Evolutionary conservation across 2,329 filamentous ascomycete species (phyloP), one percentile per base, ranked within the genome.

Genomic region (Cladosporium sp.): DNA sequence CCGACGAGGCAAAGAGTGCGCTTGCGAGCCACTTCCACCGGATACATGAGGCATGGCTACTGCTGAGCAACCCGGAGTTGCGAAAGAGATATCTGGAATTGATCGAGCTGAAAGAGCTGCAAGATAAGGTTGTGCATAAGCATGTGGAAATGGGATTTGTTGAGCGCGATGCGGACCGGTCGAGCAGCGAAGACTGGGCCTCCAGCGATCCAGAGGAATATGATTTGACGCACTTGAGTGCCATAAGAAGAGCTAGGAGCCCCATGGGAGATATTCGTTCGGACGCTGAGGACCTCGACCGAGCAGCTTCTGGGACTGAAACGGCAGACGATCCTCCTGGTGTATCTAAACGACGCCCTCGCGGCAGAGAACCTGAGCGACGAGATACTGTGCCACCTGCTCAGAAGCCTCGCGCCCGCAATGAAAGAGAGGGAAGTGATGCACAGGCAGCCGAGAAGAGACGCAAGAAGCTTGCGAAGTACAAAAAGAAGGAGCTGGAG

Each of bases 1-100:
- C 57, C 41, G 58, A 55, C 88, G 82, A 55, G 41, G 54, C 54
- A 15, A 61, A 58, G 41, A 40, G 50, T 11, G 57, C 55, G 3
- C 50, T 61, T 2, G 43, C 57, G 15, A 39, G 39, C 35, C 59
- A 63, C 19, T 66, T 66, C 49, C 55, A 64, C 30, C 51, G 54
- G 19, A 53, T 66, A 6, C 58, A 63, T 39, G 56, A 62, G 43
- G 63, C 63, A 51, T 66, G 60, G 59, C 56, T 57, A 46, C 38
- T 60, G 18, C 54, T 65, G 25, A 55, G 48, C 43, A 59, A 60
- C 19, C 53, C 58, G n/a, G 57, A 62, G 43, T 58, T 60, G 38
- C 54, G 62, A 39, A 54, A 58, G 33, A 53, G 62, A 36, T 59
- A 55, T 30, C 50, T 59, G 38, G 62, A 65, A 54, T 48, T 63